Percentiles rank a stretch among this genome's conserved stretches.
Conservation (phyloP, 1,284 basidiomycete genomes). For the Melampsora larici-populina region DNA sequence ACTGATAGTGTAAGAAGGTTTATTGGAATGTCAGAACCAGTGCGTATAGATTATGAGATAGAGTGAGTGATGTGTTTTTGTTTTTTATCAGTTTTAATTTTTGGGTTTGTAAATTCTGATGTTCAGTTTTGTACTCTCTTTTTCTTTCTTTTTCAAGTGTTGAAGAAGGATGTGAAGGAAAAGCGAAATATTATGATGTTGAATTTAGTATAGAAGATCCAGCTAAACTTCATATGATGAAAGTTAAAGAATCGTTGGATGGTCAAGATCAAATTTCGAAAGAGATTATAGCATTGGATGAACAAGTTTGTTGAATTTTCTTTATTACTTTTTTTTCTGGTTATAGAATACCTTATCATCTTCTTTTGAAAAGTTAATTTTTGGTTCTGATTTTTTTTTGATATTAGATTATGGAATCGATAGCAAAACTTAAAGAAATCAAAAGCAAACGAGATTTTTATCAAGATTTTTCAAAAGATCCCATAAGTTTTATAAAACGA, state of each 20-base stretch:
- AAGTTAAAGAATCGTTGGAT: constrained; percentile 29
- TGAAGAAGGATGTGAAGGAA: constrained; percentile 26
- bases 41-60: constrained; percentile 20
- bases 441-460: constrained; percentile 42
- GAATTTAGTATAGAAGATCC: constrained; percentile 38
- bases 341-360: too few relatives aligned
- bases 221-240: constrained; percentile 31
- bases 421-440: constrained; percentile 26
- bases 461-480: constrained; percentile 24
- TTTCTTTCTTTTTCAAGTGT: constrained; percentile 13
- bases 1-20: constrained; percentile 21
- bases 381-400: background rate
- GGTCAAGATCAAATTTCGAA: constrained; percentile 18
- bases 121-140: background rate
- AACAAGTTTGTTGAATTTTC: constrained; percentile 24
- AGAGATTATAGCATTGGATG: constrained; percentile 32
- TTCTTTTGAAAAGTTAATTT: background rate
- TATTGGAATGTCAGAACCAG: constrained; percentile 22
- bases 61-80: background rate
- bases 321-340: too few relatives aligned
- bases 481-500: constrained; percentile 26
- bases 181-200: constrained; percentile 35
- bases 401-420: constrained; percentile 32
- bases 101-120: background rate
- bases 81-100: too few relatives aligned